Base-by-base conservation (phyloP, 148 eudicot species). In the Chenopodium album region DNA sequence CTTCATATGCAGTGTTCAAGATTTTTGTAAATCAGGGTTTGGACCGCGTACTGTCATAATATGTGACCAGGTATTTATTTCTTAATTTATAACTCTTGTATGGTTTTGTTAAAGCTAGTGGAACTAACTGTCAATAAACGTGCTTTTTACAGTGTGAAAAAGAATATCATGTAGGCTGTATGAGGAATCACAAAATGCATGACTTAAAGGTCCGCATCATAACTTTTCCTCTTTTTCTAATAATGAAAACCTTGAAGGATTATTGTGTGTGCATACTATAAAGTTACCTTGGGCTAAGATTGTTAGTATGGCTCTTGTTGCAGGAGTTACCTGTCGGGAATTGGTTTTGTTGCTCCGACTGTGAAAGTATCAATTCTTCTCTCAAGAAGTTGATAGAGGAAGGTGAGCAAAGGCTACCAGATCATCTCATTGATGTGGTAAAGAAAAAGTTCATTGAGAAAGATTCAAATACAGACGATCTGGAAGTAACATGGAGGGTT, bases 141-240 rank as follows among this genome's bases (percentile, higher is more conserved):
- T 81, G 75, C 62, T 65, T 73, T 76, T 71, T 81, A 31, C 82
- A 93, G 97, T 95, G 98, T 79, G 98, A 93, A 78, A 93, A 80
- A 82, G 97, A 95, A 75, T 93, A 86, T 78, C 98, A 95, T 77
- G 88, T 93, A 29, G 91, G 94, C 73, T 95, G 98, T 85, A 80
- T 95, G 69, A 91, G 75, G 79, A 90, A 86, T 81, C 90, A 91
- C 62, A 84, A 78, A 26, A 88, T 90, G 79, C 92, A 85, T 14
- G 86, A 89, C 82, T 83, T 93, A 63, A 79, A 91, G 94, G 98
- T 95, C 52, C 44, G 1, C 32, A 23, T 76, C 12, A 47, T 67
- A 3, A 10, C 65, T 63, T 29, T 23, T 41, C 1, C 60, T 74
- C 73, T 78, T 0, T 14, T 41, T 56, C 10, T 56, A 23, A 0